Evolutionary conservation across 345 rosid genomes (phyloP).

Genomic region (Linum usitatissimum): DNA sequence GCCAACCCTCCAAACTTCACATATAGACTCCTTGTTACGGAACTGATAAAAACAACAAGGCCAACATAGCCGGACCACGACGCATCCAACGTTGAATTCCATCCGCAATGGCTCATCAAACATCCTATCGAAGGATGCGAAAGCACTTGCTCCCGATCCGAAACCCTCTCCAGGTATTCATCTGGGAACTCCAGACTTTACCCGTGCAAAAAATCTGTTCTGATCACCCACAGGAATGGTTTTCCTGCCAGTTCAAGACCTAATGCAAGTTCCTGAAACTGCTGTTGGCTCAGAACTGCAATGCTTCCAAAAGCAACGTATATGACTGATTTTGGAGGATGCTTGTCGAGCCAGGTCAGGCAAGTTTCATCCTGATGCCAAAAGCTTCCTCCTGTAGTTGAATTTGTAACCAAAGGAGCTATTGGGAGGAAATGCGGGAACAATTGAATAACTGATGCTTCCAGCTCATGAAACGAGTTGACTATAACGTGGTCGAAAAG

Average conservation of each 20-base stretch:
- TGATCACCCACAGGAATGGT: slow-evolving; percentile 52
- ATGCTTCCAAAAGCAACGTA: slow-evolving; percentile 60
- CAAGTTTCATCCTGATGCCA: slow-evolving; percentile 31
- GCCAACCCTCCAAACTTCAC: slow-evolving; percentile 38
- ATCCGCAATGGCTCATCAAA: slow-evolving; percentile 48
- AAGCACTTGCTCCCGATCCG: slow-evolving; percentile 32
- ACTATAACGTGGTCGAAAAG: slow-evolving; percentile 33
- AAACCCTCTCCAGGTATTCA: slow-evolving; percentile 20
- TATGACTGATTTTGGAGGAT: slow-evolving; percentile 34
- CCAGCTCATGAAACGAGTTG: slow-evolving; percentile 41
- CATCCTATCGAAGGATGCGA: slow-evolving; percentile 34
- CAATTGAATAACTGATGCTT: slow-evolving; percentile 31
- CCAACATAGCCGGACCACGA: slow-evolving; percentile 39
- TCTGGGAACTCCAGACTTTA: slow-evolving; percentile 8
- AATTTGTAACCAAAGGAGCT: slow-evolving; percentile 50
- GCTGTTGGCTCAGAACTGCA: slow-evolving; percentile 17
- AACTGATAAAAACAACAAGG: slow-evolving; percentile 44
- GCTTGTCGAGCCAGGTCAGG: slow-evolving; percentile 47
- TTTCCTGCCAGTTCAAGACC: slow-evolving; percentile 27
- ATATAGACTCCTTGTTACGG: slow-evolving; percentile 27
- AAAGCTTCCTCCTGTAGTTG: slow-evolving; percentile 24
- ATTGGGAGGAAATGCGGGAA: slow-evolving; percentile 23
- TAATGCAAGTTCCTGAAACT: slow-evolving; percentile 28
- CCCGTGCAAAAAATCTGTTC: not conserved
- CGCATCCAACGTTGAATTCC: slow-evolving; percentile 50